Evolutionary conservation across 768 basidiomycete species (phyloP).

Genomic region (Boletus sp.): DNA sequence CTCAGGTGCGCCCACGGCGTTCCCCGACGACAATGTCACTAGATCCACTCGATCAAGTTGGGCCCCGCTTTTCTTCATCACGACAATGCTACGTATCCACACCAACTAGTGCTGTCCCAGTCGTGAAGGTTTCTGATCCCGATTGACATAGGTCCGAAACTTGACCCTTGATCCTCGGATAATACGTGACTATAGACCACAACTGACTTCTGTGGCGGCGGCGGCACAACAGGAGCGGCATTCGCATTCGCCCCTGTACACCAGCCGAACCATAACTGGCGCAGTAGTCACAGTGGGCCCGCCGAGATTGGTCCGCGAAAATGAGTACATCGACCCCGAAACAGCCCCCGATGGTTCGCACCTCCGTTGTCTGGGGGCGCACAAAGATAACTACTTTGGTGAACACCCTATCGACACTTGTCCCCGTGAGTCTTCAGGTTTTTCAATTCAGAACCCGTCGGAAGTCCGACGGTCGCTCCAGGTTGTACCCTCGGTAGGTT

Average conservation of each 20-base stretch:
- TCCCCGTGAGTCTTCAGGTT: conserved; percentile 3
- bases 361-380: not conserved
- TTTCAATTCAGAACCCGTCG: conserved; percentile 4
- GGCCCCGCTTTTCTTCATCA: not conserved
- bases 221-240: not conserved
- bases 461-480: conserved; percentile 1
- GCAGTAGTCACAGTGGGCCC: not conserved
- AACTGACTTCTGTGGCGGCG: not conserved
- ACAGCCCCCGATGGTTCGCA: not conserved
- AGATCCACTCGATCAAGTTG: not conserved
- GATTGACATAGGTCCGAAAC: not conserved
- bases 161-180: not conserved
- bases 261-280: not conserved
- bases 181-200: not conserved
- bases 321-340: not conserved
- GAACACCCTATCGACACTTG: not conserved
- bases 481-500: not conserved
- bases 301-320: conserved; percentile 5
- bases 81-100: not conserved
- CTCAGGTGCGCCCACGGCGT: not conserved
- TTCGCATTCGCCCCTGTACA: not conserved
- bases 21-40: not conserved
- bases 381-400: conserved; percentile 6
- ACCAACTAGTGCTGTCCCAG: not conserved
- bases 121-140: not conserved